These are phyloP conservation scores for Hymenoscyphus repandus DNA, from an alignment of 2,329 filamentous ascomycete genomes.

Conservation along the genomic window DNA sequence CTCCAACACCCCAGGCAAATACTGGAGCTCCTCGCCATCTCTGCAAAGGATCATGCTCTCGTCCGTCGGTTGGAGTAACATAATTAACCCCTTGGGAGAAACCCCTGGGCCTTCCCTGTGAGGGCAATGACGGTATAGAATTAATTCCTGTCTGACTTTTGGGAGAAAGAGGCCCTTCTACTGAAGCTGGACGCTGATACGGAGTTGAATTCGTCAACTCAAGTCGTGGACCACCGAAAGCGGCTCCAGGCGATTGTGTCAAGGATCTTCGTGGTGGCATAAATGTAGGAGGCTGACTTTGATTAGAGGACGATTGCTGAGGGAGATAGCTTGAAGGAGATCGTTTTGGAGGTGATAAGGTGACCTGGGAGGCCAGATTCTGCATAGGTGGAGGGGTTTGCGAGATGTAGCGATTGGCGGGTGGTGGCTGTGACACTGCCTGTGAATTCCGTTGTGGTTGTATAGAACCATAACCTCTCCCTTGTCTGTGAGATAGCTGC, in stretches of 20 bases:
- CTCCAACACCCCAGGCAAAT: conserved; percentile 83
- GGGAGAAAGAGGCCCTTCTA: conserved; percentile 26
- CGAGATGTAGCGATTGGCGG: conserved; percentile 31
- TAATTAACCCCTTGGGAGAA: conserved; percentile 53
- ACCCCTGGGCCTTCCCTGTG: conserved; percentile 40
- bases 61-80: conserved; percentile 58
- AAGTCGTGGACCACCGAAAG: conserved; percentile 42
- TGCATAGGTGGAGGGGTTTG: conserved; percentile 47
- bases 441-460: conserved; percentile 19
- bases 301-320: conserved; percentile 19
- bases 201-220: conserved; percentile 34
- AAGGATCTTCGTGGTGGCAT: conserved; percentile 53
- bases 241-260: conserved; percentile 57
- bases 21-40: conserved; percentile 88
- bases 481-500: conserved; percentile 22
- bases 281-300: conserved; percentile 34
- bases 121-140: conserved; percentile 7
- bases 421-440: conserved; percentile 30
- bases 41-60: conserved; percentile 70
- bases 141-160: conserved; percentile 12
- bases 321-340: conserved; percentile 47
- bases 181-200: conserved; percentile 49
- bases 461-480: conserved; percentile 19
- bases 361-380: conserved; percentile 35
- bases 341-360: conserved; percentile 53